Evolutionary conservation across 108 stramenopile species (phyloP), one percentile per base, ranked within the genome.

Genomic region (Asterionellopsis glacialis): DNA sequence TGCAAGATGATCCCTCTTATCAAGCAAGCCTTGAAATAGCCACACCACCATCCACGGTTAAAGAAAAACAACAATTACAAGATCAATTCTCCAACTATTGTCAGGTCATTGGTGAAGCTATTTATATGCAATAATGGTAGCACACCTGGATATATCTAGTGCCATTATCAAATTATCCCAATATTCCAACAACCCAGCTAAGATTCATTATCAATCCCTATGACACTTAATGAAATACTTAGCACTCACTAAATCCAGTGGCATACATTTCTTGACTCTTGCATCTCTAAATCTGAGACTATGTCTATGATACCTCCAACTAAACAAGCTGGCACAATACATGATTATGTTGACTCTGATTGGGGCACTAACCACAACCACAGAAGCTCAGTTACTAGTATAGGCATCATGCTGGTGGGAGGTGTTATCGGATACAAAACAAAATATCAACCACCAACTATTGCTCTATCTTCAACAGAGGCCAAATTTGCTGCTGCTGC

Each of bases 21-120:
- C 42, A 43, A 12, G 12, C 12, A 13, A 11, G 13, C 11, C 42
- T 43, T 11, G 42, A 43, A 43, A 11, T 43, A 11, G 13, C 42
- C 12, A 13, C 27, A 18, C 51, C n/a, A 10, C 18, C 18, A 16
- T 10, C 51, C 24, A 25, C 56, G n/a, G 42, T 13, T 12, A 11
- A 43, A 13, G 42, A 43, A 43, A 11, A 43, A 43, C 42, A 43
- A 43, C 42, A 43, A 43, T 13, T 43, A 11, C 42, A 39, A 38
- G 9, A 50, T 9, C n/a, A 14, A 11, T 24, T 18, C 11, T 57
- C 70, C 41, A 16, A 41, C 41, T 80, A 75, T 51, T 63, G 62
- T 5, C 38, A 21, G 47, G 56, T 65, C n/a, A 44, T 71, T 33
- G 78, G 78, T 11, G 79, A 80, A 59, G 33, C 75, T 0, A 58